phyloP scores from a whole-genome alignment of 169 alveolate genomes.

The Plasmodium inui region DNA sequence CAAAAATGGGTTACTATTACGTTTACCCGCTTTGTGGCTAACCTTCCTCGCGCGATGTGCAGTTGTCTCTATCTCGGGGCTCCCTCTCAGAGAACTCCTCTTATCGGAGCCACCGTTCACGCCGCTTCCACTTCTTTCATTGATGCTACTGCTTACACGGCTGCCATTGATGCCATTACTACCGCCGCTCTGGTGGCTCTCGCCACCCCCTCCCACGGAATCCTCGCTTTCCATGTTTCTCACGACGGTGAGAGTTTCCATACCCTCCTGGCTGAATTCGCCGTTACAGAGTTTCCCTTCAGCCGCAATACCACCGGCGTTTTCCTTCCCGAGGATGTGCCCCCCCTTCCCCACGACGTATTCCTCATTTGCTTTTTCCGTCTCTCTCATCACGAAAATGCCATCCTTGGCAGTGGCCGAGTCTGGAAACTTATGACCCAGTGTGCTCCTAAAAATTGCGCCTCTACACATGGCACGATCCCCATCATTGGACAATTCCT shows the following conservation, averaged over 20 bases:
- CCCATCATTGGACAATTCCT: neutral
- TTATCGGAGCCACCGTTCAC: neutral
- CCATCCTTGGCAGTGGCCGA: neutral
- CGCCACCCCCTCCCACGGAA: neutral
- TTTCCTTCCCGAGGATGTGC: neutral
- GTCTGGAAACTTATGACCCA: neutral
- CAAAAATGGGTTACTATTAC: neutral
- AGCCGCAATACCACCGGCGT: neutral
- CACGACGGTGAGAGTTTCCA: neutral
- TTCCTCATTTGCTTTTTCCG: neutral
- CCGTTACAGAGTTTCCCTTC: neutral
- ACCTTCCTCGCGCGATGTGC: neutral
- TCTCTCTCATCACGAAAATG: neutral
- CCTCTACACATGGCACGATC: neutral
- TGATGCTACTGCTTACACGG: neutral
- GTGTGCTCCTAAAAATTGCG: neutral
- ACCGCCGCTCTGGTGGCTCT: neutral
- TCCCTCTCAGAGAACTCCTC: neutral
- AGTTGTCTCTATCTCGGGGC: neutral
- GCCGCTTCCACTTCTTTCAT: neutral
- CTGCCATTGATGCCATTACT: neutral
- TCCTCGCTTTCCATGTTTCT: constrained; percentile 20
- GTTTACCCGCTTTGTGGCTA: neutral
- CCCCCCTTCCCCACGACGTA: neutral
- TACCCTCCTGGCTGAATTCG: neutral